Base-by-base conservation (phyloP, 1,284 basidiomycete species). In the Ganoderma sinense region DNA sequence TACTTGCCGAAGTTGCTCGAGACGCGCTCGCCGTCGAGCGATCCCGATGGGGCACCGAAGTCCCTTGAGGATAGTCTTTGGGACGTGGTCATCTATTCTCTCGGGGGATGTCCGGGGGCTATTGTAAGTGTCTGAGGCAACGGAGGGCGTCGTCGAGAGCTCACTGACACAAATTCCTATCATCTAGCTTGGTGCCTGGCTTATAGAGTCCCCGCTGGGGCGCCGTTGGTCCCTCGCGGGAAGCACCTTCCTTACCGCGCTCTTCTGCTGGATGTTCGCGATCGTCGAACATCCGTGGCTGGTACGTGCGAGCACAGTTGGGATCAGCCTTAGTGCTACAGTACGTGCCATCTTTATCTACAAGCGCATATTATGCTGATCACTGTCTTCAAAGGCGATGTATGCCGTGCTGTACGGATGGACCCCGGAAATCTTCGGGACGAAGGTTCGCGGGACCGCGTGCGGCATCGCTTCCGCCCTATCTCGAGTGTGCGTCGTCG, bases 1-100 rank as follows among this genome's bases (percentile, higher is more conserved):
- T 99, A 93, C 80, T 86, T 98, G 26, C 97, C 97, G 0, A 96
- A 96, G 76, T 86, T 97, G 18, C 84, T 99, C 39, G 97, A 97
- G 84, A 87, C 86, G 73, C 77, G 84, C 23, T 70, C 71, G 5
- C 79, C 81, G 0, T 72, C 81, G 26, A 73, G 74, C 4, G 63
- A 82, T 23, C 77, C 76, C 40, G 77, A 78, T 7, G 78, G 76
- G 1, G 79, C 80, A 0, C 80, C 85, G 26, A 87, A 88, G 67
- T 76, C 74, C 82, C 81, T 96, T 20, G 85, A 89, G 71, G 87
- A 89, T 62, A 94, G 89, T 56, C 78, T 97, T 62, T 92, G 90
- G 89, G 94, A 96, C 75, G 92, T 97, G 13, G 88, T 94, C 64
- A 92, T 94, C 48, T 94, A 92, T 75, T 92, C 92, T 10, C 77